A percentile compares a stretch with the other conserved stretches of the same genome.
Evolutionary conservation across 192 early-diverging fungal species (phyloP).

Genomic region (Funneliformis mosseae): DNA sequence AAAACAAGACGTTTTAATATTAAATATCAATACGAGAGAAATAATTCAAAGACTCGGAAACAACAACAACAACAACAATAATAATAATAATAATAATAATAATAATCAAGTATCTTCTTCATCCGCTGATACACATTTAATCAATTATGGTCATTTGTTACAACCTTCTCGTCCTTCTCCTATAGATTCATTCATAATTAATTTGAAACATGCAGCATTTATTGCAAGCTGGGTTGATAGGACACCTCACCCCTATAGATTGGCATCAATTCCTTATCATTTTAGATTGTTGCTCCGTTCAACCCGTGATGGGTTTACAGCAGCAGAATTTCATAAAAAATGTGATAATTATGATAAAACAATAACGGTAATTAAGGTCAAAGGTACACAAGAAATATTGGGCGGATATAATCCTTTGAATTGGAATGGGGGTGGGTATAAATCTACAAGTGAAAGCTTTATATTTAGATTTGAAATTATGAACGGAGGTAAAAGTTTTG

Average conservation of each 20-base stretch:
- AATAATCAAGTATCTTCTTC: neutral
- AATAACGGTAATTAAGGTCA: slow-evolving; percentile 2
- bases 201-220: slow-evolving; percentile 14
- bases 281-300: slow-evolving; percentile 5
- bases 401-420: slow-evolving; percentile 21
- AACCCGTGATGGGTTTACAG: slow-evolving; percentile 7
- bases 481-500: neutral
- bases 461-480: neutral
- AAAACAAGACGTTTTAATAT: neutral
- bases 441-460: slow-evolving; percentile 4
- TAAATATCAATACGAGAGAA: neutral
- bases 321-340: slow-evolving; percentile 19
- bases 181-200: neutral
- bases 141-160: neutral
- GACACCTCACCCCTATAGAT: neutral
- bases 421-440: slow-evolving; percentile 12
- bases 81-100: neutral
- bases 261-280: slow-evolving; percentile 17
- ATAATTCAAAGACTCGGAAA: too few relatives aligned
- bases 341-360: slow-evolving; percentile 15
- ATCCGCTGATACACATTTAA: neutral
- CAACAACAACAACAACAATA: too few relatives aligned
- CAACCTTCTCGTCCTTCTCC: slow-evolving; percentile 1
- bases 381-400: neutral
- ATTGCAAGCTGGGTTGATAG: slow-evolving; percentile 18